A percentile compares a stretch with the other conserved stretches of the same genome.
phyloP scores from a whole-genome alignment of 371 early-diverging fungal genomes.

The Phascolomyces articulosus region DNA sequence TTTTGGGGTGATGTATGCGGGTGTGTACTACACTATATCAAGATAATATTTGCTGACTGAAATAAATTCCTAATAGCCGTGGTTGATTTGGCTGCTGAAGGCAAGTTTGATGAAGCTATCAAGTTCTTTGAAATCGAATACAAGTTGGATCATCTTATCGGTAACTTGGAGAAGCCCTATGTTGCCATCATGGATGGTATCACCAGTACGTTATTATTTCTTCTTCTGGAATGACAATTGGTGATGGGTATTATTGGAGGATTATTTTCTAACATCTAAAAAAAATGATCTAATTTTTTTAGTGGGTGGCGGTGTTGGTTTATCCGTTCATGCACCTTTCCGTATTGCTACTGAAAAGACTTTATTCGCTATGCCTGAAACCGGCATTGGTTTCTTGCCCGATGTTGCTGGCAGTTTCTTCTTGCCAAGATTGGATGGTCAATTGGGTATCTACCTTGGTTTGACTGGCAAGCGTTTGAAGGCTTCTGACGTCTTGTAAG shows the following conservation, averaged over 20 bases:
- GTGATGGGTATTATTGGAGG: too few relatives aligned
- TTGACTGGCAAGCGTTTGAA: conserved; percentile 86
- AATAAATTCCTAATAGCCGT: conserved; percentile 31
- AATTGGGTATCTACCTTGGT: conserved; percentile 91
- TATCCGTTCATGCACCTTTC: conserved; percentile 96
- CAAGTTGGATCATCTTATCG: conserved; percentile 90
- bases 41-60: neutral
- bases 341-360: conserved; percentile 95
- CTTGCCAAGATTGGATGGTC: conserved; percentile 91
- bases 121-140: conserved; percentile 94
- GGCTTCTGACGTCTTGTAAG: conserved; percentile 86
- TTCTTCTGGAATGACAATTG: too few relatives aligned
- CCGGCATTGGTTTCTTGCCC: conserved; percentile 94
- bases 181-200: conserved; percentile 92
- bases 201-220: conserved; percentile 69
- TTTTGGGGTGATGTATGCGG: too few relatives aligned
- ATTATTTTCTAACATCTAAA: too few relatives aligned
- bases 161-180: conserved; percentile 83
- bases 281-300: conserved; percentile 11
- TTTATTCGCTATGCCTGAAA: conserved; percentile 95
- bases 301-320: conserved; percentile 98
- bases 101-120: conserved; percentile 57
- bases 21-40: neutral
- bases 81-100: conserved; percentile 43
- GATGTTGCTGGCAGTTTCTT: conserved; percentile 97